Conservation (phyloP, 768 basidiomycete species). For the Suillus brevipes region DNA sequence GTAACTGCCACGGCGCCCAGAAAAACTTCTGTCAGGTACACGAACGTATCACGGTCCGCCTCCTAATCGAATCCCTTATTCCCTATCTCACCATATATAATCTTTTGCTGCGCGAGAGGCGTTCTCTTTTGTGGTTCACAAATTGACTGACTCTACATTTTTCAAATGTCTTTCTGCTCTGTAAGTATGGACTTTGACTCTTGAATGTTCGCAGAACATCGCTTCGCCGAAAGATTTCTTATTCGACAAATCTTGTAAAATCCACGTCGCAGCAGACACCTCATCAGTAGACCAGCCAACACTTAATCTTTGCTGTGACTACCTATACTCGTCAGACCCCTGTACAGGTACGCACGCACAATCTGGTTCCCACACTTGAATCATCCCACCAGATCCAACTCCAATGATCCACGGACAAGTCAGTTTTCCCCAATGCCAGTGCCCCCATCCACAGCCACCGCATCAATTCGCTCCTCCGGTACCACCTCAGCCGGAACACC, state of each 20-base stretch:
- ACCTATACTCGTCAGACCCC: too few species aligned
- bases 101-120: conserved; percentile 90
- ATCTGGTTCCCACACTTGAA: too few species aligned
- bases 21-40: conserved; percentile 90
- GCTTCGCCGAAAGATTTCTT: conserved; percentile 92
- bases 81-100: conserved; percentile 88
- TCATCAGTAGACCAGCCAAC: too few species aligned
- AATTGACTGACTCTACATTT: conserved; percentile 81
- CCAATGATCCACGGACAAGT: too few species aligned
- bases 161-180: conserved; percentile 77
- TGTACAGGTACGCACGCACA: too few species aligned
- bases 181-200: conserved; percentile 38
- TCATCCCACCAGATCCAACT: too few species aligned
- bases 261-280: too few species aligned
- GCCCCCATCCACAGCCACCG: too few species aligned
- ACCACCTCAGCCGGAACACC: too few species aligned
- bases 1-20: conserved; percentile 38
- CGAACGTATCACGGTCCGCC: conserved; percentile 76
- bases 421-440: too few species aligned
- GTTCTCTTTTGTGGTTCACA: conserved; percentile 87
- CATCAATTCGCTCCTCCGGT: too few species aligned
- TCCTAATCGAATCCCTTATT: conserved; percentile 79
- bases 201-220: conserved; percentile 59
- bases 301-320: too few species aligned
- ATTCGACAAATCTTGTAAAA: conserved; percentile 42